phyloP scores from a whole-genome alignment of 257 asterid species.

The Penstemon eatonii region DNA sequence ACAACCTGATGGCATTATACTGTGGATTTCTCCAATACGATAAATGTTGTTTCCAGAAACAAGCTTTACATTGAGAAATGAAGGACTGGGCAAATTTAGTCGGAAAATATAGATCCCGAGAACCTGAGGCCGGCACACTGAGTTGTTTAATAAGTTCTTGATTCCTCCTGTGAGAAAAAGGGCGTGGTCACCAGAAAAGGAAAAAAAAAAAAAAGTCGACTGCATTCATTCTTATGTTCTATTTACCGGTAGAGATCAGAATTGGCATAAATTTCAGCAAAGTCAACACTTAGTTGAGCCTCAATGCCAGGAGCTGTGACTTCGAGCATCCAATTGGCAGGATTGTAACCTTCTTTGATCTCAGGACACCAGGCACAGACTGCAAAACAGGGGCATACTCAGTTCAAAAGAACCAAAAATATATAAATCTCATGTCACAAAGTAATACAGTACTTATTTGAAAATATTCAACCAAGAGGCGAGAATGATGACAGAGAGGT shows the following conservation, averaged over 20 bases:
- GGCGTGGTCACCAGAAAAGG: too few relatives aligned
- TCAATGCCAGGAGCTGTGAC: constrained; percentile 65
- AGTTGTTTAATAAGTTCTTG: constrained; percentile 65
- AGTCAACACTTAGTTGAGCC: constrained; percentile 69
- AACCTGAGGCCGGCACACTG: constrained; percentile 66
- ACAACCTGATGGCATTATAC: constrained; percentile 64
- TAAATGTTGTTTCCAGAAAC: constrained; percentile 75
- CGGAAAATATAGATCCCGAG: constrained; percentile 54
- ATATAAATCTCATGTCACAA: neutral
- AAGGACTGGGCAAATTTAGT: constrained; percentile 63
- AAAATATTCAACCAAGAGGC: constrained; percentile 58
- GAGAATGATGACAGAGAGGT: constrained; percentile 80
- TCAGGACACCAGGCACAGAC: constrained; percentile 77
- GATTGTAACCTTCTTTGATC: constrained; percentile 74
- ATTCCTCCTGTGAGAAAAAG: constrained; percentile 53
- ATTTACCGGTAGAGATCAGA: constrained; percentile 74
- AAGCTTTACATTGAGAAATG: constrained; percentile 62
- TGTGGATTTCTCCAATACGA: constrained; percentile 81
- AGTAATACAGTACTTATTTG: constrained; percentile 56
- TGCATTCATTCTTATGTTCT: constrained; percentile 7
- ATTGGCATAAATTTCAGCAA: constrained; percentile 62
- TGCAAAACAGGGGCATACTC: constrained; percentile 27
- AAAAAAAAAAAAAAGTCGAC: neutral
- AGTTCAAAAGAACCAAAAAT: constrained; percentile 5
- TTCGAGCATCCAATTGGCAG: constrained; percentile 94